These are phyloP conservation scores for Melaleuca alternifolia DNA, from an alignment of 345 rosid genomes.

Conservation along the genomic window DNA sequence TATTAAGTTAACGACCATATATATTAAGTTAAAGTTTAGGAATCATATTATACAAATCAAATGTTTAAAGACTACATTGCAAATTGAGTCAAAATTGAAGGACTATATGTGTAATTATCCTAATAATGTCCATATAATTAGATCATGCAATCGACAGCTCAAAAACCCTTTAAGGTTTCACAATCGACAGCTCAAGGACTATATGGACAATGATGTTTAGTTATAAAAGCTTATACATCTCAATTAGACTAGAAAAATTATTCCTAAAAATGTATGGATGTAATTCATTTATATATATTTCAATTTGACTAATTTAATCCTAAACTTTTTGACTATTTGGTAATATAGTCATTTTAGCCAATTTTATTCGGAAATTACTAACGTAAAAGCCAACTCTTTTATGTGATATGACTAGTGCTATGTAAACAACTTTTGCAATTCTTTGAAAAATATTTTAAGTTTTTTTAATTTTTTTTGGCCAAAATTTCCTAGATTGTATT, in stretches of 20 bases:
- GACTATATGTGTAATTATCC: too few relatives aligned
- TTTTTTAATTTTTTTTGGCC: background rate
- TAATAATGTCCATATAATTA: background rate
- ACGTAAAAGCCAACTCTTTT: accelerated
- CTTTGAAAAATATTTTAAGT: too few relatives aligned
- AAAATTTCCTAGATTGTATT: background rate
- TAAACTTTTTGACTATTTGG: accelerated
- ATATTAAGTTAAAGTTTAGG: too few relatives aligned
- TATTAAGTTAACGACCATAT: too few relatives aligned
- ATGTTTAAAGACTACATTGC: too few relatives aligned
- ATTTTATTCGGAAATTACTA: background rate
- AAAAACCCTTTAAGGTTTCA: background rate
- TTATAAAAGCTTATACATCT: background rate
- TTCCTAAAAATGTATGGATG: background rate
- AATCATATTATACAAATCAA: too few relatives aligned
- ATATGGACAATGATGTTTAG: background rate
- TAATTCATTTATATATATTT: background rate
- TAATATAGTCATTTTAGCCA: accelerated
- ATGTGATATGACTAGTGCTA: accelerated
- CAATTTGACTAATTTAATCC: background rate
- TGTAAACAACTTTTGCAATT: too few relatives aligned
- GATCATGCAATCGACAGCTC: background rate
- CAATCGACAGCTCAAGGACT: too few relatives aligned
- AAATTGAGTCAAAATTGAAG: too few relatives aligned
- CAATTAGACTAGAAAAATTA: background rate